Conservation (phyloP, 1,284 basidiomycete species). For the Pascua sp. region DNA sequence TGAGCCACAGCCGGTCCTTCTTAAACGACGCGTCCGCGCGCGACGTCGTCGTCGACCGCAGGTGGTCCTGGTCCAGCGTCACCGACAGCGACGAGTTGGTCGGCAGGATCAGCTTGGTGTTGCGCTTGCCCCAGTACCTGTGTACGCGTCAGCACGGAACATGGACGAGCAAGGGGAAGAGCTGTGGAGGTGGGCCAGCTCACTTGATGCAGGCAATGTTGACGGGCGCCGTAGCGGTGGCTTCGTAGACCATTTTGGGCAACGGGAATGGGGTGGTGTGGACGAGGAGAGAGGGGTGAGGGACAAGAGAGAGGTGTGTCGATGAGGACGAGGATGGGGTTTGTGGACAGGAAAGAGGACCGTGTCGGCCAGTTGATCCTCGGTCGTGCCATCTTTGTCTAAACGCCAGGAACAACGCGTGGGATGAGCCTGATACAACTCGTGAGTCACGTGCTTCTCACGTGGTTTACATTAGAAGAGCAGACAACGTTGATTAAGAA, state of each 20-base stretch:
- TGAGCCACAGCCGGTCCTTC: constrained; percentile 84
- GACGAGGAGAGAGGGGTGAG: too few species aligned
- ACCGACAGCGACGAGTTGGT: constrained; percentile 98
- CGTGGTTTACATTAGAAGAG: too few species aligned
- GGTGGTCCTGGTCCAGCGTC: constrained; percentile 92
- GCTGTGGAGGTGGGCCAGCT: constrained; percentile 29
- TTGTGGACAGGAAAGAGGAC: too few species aligned
- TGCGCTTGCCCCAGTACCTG: constrained; percentile 98
- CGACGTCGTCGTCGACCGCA: constrained; percentile 89
- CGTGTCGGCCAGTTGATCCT: too few species aligned
- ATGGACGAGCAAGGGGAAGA: constrained; percentile 5
- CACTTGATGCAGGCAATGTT: constrained; percentile 97
- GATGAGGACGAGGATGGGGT: too few species aligned
- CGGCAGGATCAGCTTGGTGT: constrained; percentile 90
- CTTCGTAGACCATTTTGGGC: constrained; percentile 60
- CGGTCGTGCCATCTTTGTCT: too few species aligned
- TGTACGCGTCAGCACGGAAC: constrained; percentile 10
- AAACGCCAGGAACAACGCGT: too few species aligned
- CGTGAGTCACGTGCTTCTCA: too few species aligned
- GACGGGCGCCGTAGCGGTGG: constrained; percentile 87
- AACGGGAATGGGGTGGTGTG: too few species aligned
- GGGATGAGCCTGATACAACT: too few species aligned
- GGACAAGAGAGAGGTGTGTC: too few species aligned
- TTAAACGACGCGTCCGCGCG: constrained; percentile 74
- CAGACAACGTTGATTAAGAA: too few species aligned